A percentile compares a stretch with the other conserved stretches of the same genome.
Evolutionary conservation across 805 yeast species (phyloP).

Genomic region (Myxozyma mucilagina): DNA sequence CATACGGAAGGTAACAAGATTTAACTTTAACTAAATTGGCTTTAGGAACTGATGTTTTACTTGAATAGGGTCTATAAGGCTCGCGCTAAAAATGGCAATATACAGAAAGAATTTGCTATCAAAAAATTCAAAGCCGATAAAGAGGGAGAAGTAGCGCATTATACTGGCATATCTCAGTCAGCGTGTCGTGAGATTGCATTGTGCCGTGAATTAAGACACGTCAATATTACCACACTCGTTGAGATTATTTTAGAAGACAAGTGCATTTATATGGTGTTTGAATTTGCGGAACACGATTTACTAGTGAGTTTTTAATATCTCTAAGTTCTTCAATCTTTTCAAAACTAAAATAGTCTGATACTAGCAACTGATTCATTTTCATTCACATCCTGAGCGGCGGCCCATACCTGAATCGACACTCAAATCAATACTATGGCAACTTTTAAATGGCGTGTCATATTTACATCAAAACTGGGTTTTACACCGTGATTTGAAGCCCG

Average conservation of each 20-base stretch:
- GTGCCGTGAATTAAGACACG: slow-evolving; percentile 80
- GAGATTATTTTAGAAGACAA: slow-evolving; percentile 87
- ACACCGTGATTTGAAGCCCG: slow-evolving; percentile 95
- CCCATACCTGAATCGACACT: slow-evolving; percentile 76
- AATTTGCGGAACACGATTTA: slow-evolving; percentile 93
- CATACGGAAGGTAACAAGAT: slow-evolving; percentile 63
- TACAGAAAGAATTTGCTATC: slow-evolving; percentile 64
- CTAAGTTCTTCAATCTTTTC: too few species aligned
- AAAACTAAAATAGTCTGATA: too few species aligned
- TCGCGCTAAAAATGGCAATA: slow-evolving; percentile 45
- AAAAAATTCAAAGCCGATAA: slow-evolving; percentile 94
- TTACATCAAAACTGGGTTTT: slow-evolving; percentile 95
- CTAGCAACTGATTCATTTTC: slow-evolving; percentile 84
- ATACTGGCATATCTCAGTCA: slow-evolving; percentile 93
- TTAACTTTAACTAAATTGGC: not conserved
- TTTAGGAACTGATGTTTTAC: not conserved
- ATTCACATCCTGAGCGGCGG: slow-evolving; percentile 82
- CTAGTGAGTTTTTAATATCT: slow-evolving; percentile 38
- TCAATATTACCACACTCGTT: slow-evolving; percentile 73
- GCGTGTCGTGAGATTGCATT: slow-evolving; percentile 96
- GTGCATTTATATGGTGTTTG: slow-evolving; percentile 91
- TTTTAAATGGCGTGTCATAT: slow-evolving; percentile 85
- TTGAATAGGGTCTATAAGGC: slow-evolving; percentile 78
- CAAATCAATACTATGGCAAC: slow-evolving; percentile 88
- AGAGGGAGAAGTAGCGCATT: slow-evolving; percentile 83